Base-by-base conservation (phyloP, 768 basidiomycete species). In the Kwoniella europaea region DNA sequence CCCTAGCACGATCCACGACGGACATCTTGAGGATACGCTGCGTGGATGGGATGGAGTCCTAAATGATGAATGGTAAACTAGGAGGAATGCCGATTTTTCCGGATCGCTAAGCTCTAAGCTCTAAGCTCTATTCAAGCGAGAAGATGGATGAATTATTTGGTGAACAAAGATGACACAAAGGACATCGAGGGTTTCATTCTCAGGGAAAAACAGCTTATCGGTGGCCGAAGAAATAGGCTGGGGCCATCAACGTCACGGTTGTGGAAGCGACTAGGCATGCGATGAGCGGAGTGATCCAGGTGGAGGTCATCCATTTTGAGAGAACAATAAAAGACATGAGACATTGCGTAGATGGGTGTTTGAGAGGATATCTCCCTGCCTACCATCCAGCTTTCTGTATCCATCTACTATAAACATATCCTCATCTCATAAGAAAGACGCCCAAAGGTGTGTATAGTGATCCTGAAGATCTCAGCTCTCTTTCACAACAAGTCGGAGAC, bases 221-320 rank as follows among this genome's bases (percentile, higher is more conserved):
- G 46, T 10, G 46, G 46, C 46, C 46, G 46, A 18, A 50, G 46
- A 18, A 15, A 10, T 18, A 50, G 46, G 46, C 46, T 16, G 1
- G 10, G 4, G 35, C 35, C 15, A 50, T 10, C 46, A 50, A 16
- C 24, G 20, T n/a, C n/a, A 0, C 13, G 9, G 35, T 15, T 20
- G 29, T 10, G n/a, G 0, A 15, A 22, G 16, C 0, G 2, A 9
- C 5, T 61, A 42, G 18, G 22, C 59, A 61, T 41, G 59, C 41
- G 29, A 42, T 22, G 7, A 15, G n/a, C 10, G 16, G 16, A n/a
- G 20, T 16, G 3, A 15, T 10, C 5, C 10, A 0, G 59, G 67
- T 68, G 67, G 67, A 68, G 67, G 67, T 68, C 18, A 54, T 41
- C 67, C 67, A 35, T 54, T 24, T 43, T 52, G 12, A 54, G 65